These are phyloP conservation scores for Drechslerella dactyloides DNA, from an alignment of 2,329 filamentous ascomycete species.

Conservation along the genomic window DNA sequence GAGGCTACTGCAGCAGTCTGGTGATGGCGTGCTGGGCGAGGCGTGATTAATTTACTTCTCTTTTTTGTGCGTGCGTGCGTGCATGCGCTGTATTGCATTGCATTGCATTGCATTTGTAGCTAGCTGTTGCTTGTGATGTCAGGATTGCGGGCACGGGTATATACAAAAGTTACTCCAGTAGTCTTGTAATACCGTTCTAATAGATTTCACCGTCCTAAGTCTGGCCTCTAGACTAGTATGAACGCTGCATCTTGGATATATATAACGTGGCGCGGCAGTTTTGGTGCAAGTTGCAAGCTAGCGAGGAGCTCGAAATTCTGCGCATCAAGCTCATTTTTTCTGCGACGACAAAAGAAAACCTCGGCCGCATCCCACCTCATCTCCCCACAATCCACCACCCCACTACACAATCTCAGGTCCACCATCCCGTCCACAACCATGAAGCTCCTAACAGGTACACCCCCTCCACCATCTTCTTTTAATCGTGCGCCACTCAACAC, in stretches of 20 bases:
- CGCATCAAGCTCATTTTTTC: background rate
- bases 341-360: background rate
- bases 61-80: conserved; percentile 8
- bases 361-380: background rate
- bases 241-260: no score
- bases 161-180: conserved; percentile 9
- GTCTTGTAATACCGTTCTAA: no score
- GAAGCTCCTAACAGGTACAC: conserved; percentile 45
- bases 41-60: conserved; percentile 7
- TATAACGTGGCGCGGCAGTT: no score
- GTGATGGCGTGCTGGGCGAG: conserved; percentile 50
- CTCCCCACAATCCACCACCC: background rate
- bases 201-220: no score
- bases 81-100: conserved; percentile 13
- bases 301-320: no score
- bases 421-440: conserved; percentile 18
- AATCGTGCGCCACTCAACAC: background rate
- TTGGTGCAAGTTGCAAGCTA: no score
- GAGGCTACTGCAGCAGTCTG: conserved; percentile 66
- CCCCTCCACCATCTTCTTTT: background rate
- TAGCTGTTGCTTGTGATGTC: background rate
- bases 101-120: no score
- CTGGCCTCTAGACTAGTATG: no score
- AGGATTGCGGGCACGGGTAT: background rate
- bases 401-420: no score